Base-by-base conservation (phyloP, 208 protist genomes). In the Lotmaria passim region DNA sequence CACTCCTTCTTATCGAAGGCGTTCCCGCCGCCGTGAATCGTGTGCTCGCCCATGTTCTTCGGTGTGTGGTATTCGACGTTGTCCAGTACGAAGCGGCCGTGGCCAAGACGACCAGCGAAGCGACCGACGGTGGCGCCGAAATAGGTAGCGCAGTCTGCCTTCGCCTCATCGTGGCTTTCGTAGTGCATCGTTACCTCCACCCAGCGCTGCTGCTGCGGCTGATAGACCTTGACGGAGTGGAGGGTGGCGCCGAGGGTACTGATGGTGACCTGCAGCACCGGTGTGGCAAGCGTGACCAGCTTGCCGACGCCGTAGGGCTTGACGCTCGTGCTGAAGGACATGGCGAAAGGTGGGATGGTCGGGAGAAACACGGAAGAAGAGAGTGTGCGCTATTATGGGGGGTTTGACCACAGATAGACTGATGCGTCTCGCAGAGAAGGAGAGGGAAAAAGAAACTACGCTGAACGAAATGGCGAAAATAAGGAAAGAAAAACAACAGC, bases 71-170 rank as follows among this genome's bases (percentile, higher is more conserved):
- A 85, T 23, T 38, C 63, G 41, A 81, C 69, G 30, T 75, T 73
- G 50, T 85, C 73, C 17, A 87, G 57, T 28, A 33, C 46, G 55
- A 90, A 83, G 21, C 47, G 73, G n/a, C 72, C 85, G 57, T 90
- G 63, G 24, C n/a, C 38, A 60, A 91, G 75, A 59, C 86, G 82
- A 38, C 86, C 86, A 14, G 86, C 86, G 46, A 81, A 87, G 59
- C 86, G 82, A 33, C 86, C 86, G 10, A 86, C 79, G 11, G 82
- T 91, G 41, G 69, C 75, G 41, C 86, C 86, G 41, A 87, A 82
- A 75, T 87, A 87, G 1, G 65, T 80, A 28, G 50, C 57, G 43
- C 52, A 52, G 75, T 86, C 83, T 23, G 47, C 68, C 28, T 66
- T 26, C 11, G 80, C 81, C 78, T 92, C 78, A 43, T 83, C 78